Evolutionary conservation across 179 eudicot species (phyloP), one percentile per base, ranked within the genome.

Genomic region (Nepenthes alata): DNA sequence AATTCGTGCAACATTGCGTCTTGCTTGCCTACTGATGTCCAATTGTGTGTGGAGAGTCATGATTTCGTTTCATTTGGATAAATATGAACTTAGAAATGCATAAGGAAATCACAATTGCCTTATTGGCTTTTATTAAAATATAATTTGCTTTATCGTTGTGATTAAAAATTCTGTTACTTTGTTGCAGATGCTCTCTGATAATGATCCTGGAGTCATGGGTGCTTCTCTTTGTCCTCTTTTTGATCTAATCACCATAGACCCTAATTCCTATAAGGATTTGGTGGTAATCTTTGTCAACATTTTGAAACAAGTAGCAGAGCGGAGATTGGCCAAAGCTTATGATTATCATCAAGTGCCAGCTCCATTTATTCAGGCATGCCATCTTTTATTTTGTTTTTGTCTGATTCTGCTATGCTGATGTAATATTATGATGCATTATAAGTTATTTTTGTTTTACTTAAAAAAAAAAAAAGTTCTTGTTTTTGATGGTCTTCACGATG

Each of bases 341-440:
- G 98, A 89, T 73, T 93, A 93, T 78, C 98, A 90, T 81, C 98
- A 89, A 74, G 87, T 87, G 85, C 98, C 97, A 62, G 98, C 98
- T 72, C 98, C 98, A 67, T 93, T 93, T 75, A 85, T 93, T 72
- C 98, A 93, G 91, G 98, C 81, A 70, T 54, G 64, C 51, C 36
- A 56, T 35, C 56, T 61, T 6, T 8, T 25, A 4, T 14, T 35
- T 57, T 57, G 15, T 3, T 35, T 35, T 35, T 57, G 5, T 35
- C n/a, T 36, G 5, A 8, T 37, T 57, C 13, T 57, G 13, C 11
- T n/a, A 9, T 50, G 15, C 9, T 58, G 5, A 14, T 35, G 57
- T 57, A 1, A 10, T 8, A 34, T 36, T 65, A 25, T 25, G 25
- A 35, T 45, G 35, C 35, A 36, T 57, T 2, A n/a, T 11, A 64